Conservation (phyloP, 1,139 yeast species). For the Kluyveromyces marxianus region DNA sequence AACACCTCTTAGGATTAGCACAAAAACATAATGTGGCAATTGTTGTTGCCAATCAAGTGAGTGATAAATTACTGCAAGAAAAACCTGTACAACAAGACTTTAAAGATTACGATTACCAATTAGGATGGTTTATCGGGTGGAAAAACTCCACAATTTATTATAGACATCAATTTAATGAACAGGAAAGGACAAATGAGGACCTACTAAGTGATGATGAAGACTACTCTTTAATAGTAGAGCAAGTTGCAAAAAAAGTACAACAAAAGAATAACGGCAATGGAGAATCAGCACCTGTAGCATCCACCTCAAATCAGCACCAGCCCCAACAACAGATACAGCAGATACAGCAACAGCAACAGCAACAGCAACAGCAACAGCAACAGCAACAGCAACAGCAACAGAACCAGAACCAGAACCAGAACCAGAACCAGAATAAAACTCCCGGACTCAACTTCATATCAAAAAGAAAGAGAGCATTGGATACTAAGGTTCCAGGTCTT, state of each 20-base stretch:
- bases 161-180: conserved; percentile 22
- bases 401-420: too few relatives aligned
- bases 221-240: conserved; percentile 19
- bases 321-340: background rate
- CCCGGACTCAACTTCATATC: background rate
- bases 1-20: conserved; percentile 47
- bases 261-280: too few relatives aligned
- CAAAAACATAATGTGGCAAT: conserved; percentile 46
- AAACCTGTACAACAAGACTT: conserved; percentile 25
- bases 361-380: background rate
- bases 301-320: background rate
- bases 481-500: conserved; percentile 34
- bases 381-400: background rate
- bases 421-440: too few relatives aligned
- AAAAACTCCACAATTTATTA: conserved; percentile 35
- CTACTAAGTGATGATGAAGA: conserved; percentile 31
- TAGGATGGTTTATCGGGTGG: conserved; percentile 77
- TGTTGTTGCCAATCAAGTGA: conserved; percentile 74
- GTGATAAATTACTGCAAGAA: conserved; percentile 44
- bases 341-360: too few relatives aligned
- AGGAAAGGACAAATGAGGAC: conserved; percentile 10
- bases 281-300: too few relatives aligned
- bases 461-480: conserved; percentile 20
- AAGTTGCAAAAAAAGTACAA: conserved; percentile 10
- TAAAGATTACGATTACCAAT: conserved; percentile 57